phyloP scores from a whole-genome alignment of 176 grass and related monocot species.

The Musa troglodytarum region DNA sequence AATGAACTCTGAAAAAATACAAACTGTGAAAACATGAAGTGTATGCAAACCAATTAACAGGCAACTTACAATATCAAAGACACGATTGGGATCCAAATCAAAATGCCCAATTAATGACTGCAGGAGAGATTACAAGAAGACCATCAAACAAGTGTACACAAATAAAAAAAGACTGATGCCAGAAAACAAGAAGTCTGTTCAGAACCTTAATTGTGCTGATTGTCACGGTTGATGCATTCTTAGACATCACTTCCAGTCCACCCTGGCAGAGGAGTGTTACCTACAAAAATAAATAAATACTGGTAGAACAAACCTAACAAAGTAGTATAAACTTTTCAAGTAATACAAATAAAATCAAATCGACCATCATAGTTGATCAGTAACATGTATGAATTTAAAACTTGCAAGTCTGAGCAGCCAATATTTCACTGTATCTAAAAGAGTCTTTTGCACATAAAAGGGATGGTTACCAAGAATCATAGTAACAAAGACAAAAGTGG shows the following conservation, averaged over 20 bases:
- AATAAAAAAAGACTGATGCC: not conserved
- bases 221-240: conserved; percentile 56
- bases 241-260: conserved; percentile 50
- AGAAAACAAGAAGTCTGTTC: conserved; percentile 2
- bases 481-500: not conserved
- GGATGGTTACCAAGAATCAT: not conserved
- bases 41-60: conserved; percentile 3
- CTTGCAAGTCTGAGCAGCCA: not conserved
- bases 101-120: conserved; percentile 99
- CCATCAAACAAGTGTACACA: conserved; percentile 7
- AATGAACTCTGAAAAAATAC: not conserved
- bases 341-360: not conserved
- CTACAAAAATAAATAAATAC: conserved; percentile 33
- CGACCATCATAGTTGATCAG: not conserved
- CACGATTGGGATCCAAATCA: conserved; percentile 94
- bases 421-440: not conserved
- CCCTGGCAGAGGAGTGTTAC: conserved; percentile 92
- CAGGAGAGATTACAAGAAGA: conserved; percentile 14
- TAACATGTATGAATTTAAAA: not conserved
- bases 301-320: not conserved
- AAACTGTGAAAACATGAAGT: not conserved
- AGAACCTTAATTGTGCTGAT: conserved; percentile 95
- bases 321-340: not conserved
- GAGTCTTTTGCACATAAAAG: too few species aligned
- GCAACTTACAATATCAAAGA: conserved; percentile 97